Base-by-base conservation (phyloP, 2,329 filamentous ascomycete genomes). In the Xylariaceae sp. region DNA sequence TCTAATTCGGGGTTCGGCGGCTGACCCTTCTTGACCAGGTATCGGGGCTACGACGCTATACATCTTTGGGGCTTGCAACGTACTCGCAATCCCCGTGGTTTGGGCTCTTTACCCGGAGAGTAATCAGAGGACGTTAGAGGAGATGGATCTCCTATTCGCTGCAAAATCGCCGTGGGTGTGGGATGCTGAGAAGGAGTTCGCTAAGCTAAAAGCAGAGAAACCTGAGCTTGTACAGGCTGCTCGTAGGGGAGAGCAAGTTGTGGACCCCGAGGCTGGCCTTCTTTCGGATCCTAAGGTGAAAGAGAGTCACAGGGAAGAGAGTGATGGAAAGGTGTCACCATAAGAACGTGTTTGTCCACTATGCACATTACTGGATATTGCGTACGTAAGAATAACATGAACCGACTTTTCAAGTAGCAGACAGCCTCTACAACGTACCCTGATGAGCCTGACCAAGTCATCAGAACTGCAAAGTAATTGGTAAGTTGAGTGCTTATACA, bases 91-190 rank as follows among this genome's bases (percentile, higher is more conserved):
- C 4, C 75, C 81, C 0, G 78, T 87, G 63, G 79, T 87, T 0
- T 89, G 82, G 80, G 81, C 81, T 0, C 55, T 89, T 0, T 89
- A 87, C 43, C 85, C 85, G 0, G 85, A 89, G 57, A 85, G 79
- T 3, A 87, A 83, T 55, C 81, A 86, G 58, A 74, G 85, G 0
- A 88, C 83, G 0, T 67, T 89, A 0, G 85, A 89, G 54, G 84
- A 88, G 55, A 88, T 89, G 69, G 80, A 89, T 46, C 63, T 88
- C 0, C 63, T 89, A 0, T 89, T 89, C 51, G 81, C 83, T 0
- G 74, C 79, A 1, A 69, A 81, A 15, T 81, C 72, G 0, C 77
- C 78, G 3, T 88, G 81, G 80, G 74, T 75, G 1, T 88, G 85
- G 84, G 80, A 85, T 38, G 83, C 81, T 0, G 82, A 86, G 63